Evolutionary conservation across 1,284 basidiomycete species (phyloP).

Genomic region (Omphalotus olearius): DNA sequence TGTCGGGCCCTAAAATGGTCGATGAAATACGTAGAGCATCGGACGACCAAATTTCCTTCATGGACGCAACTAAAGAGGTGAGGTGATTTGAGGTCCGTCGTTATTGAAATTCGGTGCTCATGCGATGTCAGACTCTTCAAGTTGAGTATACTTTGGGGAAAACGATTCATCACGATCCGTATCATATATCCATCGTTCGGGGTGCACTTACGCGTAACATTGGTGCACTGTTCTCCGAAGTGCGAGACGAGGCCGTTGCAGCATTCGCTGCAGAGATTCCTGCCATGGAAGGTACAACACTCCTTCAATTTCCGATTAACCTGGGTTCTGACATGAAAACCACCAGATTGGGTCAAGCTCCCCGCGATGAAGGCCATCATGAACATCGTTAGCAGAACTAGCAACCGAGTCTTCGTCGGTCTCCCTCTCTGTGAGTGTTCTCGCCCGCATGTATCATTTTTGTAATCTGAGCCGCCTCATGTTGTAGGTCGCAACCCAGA

Average conservation of each 20-base stretch:
- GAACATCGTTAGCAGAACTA: slow-evolving; percentile 14
- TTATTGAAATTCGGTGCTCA: background rate
- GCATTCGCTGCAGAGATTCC: slow-evolving; percentile 26
- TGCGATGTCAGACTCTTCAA: slow-evolving; percentile 18
- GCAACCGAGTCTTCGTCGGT: slow-evolving; percentile 19
- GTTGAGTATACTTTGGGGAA: slow-evolving; percentile 24
- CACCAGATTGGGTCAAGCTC: background rate
- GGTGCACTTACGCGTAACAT: slow-evolving; percentile 28
- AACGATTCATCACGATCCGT: slow-evolving; percentile 21
- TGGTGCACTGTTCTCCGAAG: slow-evolving; percentile 19
- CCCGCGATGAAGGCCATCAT: slow-evolving; percentile 1
- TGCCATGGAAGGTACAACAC: background rate
- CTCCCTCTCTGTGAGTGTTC: slow-evolving; percentile 20
- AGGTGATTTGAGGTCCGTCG: background rate
- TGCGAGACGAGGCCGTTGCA: slow-evolving; percentile 28
- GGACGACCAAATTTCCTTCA: slow-evolving; percentile 27
- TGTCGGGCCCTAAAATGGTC: slow-evolving; percentile 24
- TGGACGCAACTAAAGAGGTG: slow-evolving; percentile 24
- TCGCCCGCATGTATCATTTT: background rate
- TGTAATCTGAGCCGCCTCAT: background rate
- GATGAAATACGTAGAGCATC: slow-evolving; percentile 30
- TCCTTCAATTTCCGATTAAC: slow-evolving; percentile 4
- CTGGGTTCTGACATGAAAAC: background rate
- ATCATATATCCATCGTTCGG: slow-evolving; percentile 23
- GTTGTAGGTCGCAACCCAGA: background rate